Evolutionary conservation across 2,329 filamentous ascomycete species (phyloP).

Genomic region (Epichloe aotearoae): DNA sequence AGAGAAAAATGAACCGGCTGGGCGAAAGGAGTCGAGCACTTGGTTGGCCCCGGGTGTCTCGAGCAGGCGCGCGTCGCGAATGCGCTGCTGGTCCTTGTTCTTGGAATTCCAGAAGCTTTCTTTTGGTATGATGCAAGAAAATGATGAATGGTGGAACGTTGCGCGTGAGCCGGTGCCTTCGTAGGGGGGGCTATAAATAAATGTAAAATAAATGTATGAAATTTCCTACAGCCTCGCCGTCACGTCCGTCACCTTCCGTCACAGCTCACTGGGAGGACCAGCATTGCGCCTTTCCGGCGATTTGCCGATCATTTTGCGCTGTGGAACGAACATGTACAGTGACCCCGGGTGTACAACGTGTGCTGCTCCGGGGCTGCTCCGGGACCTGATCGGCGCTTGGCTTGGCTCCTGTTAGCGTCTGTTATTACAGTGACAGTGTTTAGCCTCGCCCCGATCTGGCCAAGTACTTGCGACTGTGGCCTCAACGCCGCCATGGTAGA

Average conservation of each 20-base stretch:
- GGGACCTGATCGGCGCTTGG: background rate
- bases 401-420: background rate
- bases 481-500: conserved; percentile 10
- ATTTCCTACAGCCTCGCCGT: background rate
- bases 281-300: conserved; percentile 6
- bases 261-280: background rate
- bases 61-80: background rate
- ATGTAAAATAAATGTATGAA: background rate
- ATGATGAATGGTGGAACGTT: background rate
- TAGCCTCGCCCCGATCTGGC: background rate
- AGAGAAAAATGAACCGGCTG: background rate
- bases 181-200: background rate
- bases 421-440: no score
- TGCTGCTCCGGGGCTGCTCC: background rate
- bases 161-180: background rate
- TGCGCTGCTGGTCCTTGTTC: background rate
- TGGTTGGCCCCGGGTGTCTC: background rate
- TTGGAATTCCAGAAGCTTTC: background rate
- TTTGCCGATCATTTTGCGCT: conserved; percentile 6
- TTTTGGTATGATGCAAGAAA: background rate
- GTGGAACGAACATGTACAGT: no score
- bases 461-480: conserved; percentile 23
- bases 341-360: no score
- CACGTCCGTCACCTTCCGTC: background rate
- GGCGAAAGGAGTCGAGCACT: background rate